These are phyloP conservation scores for Parsonsia alboflavescens DNA, from an alignment of 257 asterid genomes.

Conservation along the genomic window DNA sequence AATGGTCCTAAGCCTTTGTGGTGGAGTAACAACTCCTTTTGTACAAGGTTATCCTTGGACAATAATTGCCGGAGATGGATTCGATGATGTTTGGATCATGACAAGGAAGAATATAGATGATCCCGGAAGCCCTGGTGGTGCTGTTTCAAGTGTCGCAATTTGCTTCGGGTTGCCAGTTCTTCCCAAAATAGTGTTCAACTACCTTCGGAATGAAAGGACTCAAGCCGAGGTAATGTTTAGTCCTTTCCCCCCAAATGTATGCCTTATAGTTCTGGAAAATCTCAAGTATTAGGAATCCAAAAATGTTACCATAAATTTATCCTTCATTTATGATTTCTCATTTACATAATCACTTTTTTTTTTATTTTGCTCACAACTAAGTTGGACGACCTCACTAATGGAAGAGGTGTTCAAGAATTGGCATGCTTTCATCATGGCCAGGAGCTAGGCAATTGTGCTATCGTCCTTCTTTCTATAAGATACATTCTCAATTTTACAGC, in stretches of 20 bases:
- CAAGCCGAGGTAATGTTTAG: conserved; percentile 11
- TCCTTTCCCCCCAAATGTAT: background rate
- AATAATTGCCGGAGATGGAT: conserved; percentile 1
- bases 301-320: background rate
- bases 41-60: conserved; percentile 10
- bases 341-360: background rate
- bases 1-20: conserved; percentile 16
- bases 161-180: conserved; percentile 26
- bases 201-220: conserved; percentile 11
- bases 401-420: conserved; percentile 15
- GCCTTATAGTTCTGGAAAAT: background rate
- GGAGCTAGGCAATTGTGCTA: conserved; percentile 3
- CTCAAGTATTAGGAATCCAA: background rate
- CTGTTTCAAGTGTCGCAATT: conserved; percentile 17
- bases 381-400: conserved; percentile 18
- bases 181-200: conserved; percentile 14
- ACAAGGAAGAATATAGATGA: conserved; percentile 3
- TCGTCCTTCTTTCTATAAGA: conserved; percentile 9
- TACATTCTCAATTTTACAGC: background rate
- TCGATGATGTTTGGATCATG: conserved; percentile 18
- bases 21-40: conserved; percentile 18
- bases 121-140: conserved; percentile 14
- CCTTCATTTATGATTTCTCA: no score
- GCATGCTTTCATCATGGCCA: conserved; percentile 2
- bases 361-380: background rate